Percentiles rank a stretch among this genome's conserved stretches.
Conservation (phyloP, 164 flowering plant species). For the Berberis thunbergii region DNA sequence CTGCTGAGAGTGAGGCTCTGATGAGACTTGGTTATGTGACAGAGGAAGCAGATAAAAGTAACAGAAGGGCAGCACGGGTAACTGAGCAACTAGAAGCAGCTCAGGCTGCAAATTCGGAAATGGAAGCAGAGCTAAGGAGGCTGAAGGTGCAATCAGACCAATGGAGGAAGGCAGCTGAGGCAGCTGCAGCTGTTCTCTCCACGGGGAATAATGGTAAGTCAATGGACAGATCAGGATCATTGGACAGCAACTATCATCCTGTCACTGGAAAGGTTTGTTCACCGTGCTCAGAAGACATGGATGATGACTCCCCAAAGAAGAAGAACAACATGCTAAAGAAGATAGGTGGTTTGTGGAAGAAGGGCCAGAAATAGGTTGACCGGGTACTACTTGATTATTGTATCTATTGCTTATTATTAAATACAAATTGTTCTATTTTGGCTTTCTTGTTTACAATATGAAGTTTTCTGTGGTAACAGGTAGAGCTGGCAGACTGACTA, state of each 20-base stretch:
- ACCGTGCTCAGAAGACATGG: constrained; percentile 55
- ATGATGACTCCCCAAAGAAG: constrained; percentile 70
- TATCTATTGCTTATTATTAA: too few species aligned
- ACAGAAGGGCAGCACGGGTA: constrained; percentile 35
- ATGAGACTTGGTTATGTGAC: constrained; percentile 40
- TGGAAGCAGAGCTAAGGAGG: constrained; percentile 81
- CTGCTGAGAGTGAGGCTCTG: constrained; percentile 54
- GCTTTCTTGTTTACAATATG: too few species aligned
- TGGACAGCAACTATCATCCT: constrained; percentile 41
- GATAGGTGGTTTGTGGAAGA: constrained; percentile 32
- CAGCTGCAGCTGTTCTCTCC: constrained; percentile 82
- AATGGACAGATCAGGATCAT: constrained; percentile 54
- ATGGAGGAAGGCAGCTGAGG: constrained; percentile 99
- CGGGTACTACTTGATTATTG: too few species aligned
- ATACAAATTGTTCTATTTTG: too few species aligned
- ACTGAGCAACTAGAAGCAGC: constrained; percentile 77
- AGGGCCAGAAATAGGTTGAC: not conserved
- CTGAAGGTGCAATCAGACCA: constrained; percentile 88
- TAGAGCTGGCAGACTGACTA: too few species aligned
- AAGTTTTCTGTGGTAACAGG: too few species aligned
- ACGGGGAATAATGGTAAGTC: constrained; percentile 51
- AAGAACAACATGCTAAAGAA: constrained; percentile 79
- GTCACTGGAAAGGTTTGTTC: constrained; percentile 19
- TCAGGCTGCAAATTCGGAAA: constrained; percentile 51
- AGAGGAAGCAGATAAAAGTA: constrained; percentile 66